Evolutionary conservation across 805 yeast species (phyloP), one percentile per base, ranked within the genome.

Genomic region (Wickerhamiella azymoides): DNA sequence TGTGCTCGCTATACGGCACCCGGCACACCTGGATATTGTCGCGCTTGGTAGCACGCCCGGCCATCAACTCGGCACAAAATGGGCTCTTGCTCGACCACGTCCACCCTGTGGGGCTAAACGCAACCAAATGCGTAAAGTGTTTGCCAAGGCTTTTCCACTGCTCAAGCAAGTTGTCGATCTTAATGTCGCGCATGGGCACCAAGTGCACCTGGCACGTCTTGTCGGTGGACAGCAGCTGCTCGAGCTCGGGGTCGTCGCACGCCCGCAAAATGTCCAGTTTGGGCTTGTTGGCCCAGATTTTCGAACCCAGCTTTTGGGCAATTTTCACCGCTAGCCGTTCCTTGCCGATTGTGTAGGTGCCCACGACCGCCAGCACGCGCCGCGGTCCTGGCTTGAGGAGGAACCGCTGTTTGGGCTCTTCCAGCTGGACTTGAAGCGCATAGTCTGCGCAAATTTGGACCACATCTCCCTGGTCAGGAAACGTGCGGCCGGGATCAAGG

Each of bases 1-100:
- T 84, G 63, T 92, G 98, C 58, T 92, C 98, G 56, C 93, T 80
- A 57, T 92, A 92, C 0, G 98, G 97, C 1, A 88, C 73, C 10
- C 72, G 61, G 53, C 79, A 78, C 0, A 76, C 66, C 40, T 77
- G 71, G 43, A 67, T 60, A 36, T 36, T 60, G 53, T 52, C 66
- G 46, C 46, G 60, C 40, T 49, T 62, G 58, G 57, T 58, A 61
- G 43, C 66, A 68, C 16, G 36, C 14, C 66, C 63, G 9, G 60
- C 58, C 39, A 49, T 49, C 45, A 56, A 54, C 10, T 43, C 41
- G 14, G 40, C 37, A 43, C 36, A 39, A 45, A 37, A 47, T 25
- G 43, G 47, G 40, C 45, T 49, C 2, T 52, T 47, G 18, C 61
- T 60, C 13, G 66, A 56, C 59, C 73, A 80, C 1, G 85, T 70